Conservation (phyloP, 305 asterid genomes). For the Ajuga reptans region DNA sequence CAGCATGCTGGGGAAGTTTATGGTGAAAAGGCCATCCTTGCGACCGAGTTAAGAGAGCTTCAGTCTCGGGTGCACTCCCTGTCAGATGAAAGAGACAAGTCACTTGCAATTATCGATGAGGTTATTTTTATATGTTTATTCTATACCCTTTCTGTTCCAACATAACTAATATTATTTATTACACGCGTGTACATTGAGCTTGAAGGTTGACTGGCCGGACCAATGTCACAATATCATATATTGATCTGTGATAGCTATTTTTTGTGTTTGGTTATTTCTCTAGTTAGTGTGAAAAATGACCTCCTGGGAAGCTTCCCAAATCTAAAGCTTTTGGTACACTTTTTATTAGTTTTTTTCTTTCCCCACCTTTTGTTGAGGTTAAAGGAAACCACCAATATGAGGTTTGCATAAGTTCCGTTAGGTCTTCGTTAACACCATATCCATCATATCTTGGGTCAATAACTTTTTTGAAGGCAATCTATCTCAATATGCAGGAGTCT, state of each 20-base stretch:
- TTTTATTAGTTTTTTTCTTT: background rate
- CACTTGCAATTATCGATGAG: constrained; percentile 64
- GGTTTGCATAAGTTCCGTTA: background rate
- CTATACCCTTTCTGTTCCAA: background rate
- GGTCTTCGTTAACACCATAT: background rate
- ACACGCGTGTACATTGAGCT: background rate
- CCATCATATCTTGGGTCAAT: background rate
- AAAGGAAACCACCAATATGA: no score
- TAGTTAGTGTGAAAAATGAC: background rate
- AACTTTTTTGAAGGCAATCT: no score
- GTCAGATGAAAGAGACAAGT: constrained; percentile 65
- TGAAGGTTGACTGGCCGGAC: background rate
- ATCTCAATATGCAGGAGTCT: no score
- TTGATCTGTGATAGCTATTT: background rate
- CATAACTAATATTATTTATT: background rate
- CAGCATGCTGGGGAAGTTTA: constrained; percentile 89
- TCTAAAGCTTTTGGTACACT: background rate
- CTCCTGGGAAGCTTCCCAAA: background rate
- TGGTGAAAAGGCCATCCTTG: constrained; percentile 81
- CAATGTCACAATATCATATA: background rate
- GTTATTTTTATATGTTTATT: constrained; percentile 26
- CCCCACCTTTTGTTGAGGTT: no score
- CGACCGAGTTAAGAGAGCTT: constrained; percentile 88
- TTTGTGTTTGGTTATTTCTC: background rate
- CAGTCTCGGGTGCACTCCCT: constrained; percentile 63